Evolutionary conservation across 2,329 filamentous ascomycete species (phyloP).

Genomic region (Talaromyces sp.): DNA sequence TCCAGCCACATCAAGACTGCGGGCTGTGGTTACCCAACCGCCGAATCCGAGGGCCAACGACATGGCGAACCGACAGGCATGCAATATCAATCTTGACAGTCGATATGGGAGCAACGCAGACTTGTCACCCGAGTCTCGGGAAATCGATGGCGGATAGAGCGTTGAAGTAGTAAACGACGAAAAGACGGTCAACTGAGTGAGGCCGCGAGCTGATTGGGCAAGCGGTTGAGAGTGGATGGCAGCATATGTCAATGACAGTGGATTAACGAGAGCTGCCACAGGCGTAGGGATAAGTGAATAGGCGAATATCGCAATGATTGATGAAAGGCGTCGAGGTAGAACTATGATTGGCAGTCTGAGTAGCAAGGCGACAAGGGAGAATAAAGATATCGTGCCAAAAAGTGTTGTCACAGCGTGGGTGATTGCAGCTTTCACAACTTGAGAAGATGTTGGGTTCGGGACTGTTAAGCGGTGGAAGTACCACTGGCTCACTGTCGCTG

Average conservation of each 20-base stretch:
- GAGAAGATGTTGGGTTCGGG: constrained; percentile 70
- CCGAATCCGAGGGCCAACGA: constrained; percentile 84
- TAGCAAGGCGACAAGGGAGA: constrained; percentile 72
- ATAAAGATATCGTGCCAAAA: constrained; percentile 88
- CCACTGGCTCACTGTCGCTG: constrained; percentile 96
- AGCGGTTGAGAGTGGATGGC: constrained; percentile 89
- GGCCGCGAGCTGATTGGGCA: constrained; percentile 68
- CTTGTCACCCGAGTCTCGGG: constrained; percentile 37
- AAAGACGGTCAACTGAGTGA: constrained; percentile 79
- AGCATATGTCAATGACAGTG: constrained; percentile 84
- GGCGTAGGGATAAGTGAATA: constrained; percentile 81
- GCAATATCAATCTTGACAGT: constrained; percentile 83
- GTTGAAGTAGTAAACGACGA: constrained; percentile 65
- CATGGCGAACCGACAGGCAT: constrained; percentile 88
- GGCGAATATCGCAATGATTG: constrained; percentile 63
- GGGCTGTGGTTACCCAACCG: constrained; percentile 92
- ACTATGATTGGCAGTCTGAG: constrained; percentile 81
- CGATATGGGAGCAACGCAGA: constrained; percentile 74
- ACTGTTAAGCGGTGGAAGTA: constrained; percentile 91
- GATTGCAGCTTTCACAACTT: constrained; percentile 79
- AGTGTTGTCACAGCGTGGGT: constrained; percentile 78
- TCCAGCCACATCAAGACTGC: constrained; percentile 64
- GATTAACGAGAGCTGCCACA: constrained; percentile 81
- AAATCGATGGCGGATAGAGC: constrained; percentile 38
- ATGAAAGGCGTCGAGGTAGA: constrained; percentile 70